These are phyloP conservation scores for Melaleuca alternifolia DNA, from an alignment of 345 rosid genomes.

Conservation along the genomic window DNA sequence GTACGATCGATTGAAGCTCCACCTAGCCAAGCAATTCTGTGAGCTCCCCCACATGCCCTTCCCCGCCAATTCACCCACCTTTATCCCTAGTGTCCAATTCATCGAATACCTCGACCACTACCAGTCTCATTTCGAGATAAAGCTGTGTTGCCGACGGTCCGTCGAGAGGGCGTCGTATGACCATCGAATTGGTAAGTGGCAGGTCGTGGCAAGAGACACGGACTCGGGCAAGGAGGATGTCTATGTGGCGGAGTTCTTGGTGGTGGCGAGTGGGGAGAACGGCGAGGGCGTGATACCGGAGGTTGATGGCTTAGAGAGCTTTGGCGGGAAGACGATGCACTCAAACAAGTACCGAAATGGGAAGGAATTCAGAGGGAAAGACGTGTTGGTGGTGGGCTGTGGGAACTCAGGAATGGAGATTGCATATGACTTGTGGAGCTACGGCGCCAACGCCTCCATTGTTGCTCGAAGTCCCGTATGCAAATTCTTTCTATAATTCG, in stretches of 20 bases:
- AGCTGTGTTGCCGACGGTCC: constrained; percentile 10
- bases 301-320: constrained; percentile 24
- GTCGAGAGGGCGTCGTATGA: constrained; percentile 17
- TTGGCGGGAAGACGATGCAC: constrained; percentile 30
- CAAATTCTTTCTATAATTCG: neutral
- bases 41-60: constrained; percentile 39
- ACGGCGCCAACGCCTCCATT: constrained; percentile 25
- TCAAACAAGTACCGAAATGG: constrained; percentile 32
- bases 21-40: constrained; percentile 40
- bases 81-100: constrained; percentile 27
- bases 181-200: constrained; percentile 10
- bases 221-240: neutral
- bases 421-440: constrained; percentile 31
- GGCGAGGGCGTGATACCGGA: constrained; percentile 23
- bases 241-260: constrained; percentile 26
- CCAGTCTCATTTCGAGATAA: constrained; percentile 18
- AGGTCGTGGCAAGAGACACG: constrained; percentile 11
- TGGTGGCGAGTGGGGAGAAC: constrained; percentile 45
- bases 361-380: constrained; percentile 4
- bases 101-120: constrained; percentile 36
- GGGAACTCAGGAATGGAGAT: constrained; percentile 72
- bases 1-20: constrained; percentile 39
- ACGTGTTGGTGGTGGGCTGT: constrained; percentile 51
- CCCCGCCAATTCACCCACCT: constrained; percentile 24
- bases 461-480: constrained; percentile 32